Evolutionary conservation across 305 asterid species (phyloP), one percentile per base, ranked within the genome.

Genomic region (Striga hermonthica): DNA sequence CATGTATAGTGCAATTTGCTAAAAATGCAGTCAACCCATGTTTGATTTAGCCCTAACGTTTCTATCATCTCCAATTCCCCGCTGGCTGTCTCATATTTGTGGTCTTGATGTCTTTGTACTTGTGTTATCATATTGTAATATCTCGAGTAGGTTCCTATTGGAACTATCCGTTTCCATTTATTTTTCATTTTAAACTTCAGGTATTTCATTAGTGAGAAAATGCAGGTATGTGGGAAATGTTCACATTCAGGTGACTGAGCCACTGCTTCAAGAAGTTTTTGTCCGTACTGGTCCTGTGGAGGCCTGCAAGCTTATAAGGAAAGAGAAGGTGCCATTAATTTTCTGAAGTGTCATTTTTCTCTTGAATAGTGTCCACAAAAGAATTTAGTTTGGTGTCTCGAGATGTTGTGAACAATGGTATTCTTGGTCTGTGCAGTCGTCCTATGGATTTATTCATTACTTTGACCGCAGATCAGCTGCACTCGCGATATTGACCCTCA

Each of bases 221-320:
- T 87, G 95, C 91, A 92, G 98, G 80, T 93, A 79, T 72, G 96
- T 93, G 13, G 99, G 99, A 47, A 90, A 93, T 74, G 82, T 93
- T 55, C 95, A 90, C 69, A 76, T 80, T 7, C 94, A 90, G 70
- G 97, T 87, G 76, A 90, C 97, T 37, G 97, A 92, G 68, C 93
- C 85, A 36, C 97, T 87, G 69, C 80, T 90, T 71, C 97, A 92
- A 74, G 97, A 92, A 81, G 96, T 92, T 71, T 92, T 90, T 79
- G 80, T 89, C 7, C 78, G 87, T 70, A 80, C 95, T 64, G 95
- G 97, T 70, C 94, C 83, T 14, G 89, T 92, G 66, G 97, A 92
- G 83, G 78, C 94, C 57, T 92, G 98, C 80, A 92, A 92, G 80
- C 96, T 92, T 66, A 87, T 92, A 61, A 80, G 96, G 64, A 92